phyloP scores from a whole-genome alignment of 306 rosid species.

The Casuarina glauca region DNA sequence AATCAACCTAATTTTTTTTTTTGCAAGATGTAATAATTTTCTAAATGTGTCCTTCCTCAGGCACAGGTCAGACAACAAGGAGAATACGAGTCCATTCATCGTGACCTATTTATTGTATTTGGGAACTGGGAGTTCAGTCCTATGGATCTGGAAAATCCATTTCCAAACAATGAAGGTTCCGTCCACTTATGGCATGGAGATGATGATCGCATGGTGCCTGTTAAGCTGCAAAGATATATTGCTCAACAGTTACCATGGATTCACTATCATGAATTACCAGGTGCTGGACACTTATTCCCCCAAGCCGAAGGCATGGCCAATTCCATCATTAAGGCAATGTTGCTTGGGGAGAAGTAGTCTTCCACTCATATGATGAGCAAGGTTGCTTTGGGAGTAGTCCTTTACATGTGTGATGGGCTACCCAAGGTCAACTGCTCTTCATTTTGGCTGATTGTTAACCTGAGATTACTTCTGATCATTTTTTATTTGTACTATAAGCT shows the following conservation, averaged over 20 bases:
- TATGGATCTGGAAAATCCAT: slow-evolving; percentile 69
- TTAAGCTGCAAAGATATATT: slow-evolving; percentile 53
- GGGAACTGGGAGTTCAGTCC: slow-evolving; percentile 89
- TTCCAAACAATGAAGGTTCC: slow-evolving; percentile 61
- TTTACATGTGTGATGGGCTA: slow-evolving; percentile 19
- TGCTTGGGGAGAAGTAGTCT: slow-evolving; percentile 36
- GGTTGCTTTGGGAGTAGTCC: slow-evolving; percentile 40
- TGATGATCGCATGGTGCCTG: slow-evolving; percentile 64
- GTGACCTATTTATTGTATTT: slow-evolving; percentile 60
- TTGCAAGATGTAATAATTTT: neutral
- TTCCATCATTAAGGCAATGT: slow-evolving; percentile 48
- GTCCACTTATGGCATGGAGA: slow-evolving; percentile 94
- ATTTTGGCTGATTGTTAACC: slow-evolving; percentile 16
- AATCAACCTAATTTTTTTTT: neutral
- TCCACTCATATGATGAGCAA: slow-evolving; percentile 13
- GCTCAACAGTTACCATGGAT: slow-evolving; percentile 75
- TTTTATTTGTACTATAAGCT: slow-evolving; percentile 19
- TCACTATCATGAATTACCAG: slow-evolving; percentile 74
- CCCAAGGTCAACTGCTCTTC: slow-evolving; percentile 17
- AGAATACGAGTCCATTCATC: slow-evolving; percentile 54
- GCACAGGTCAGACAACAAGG: slow-evolving; percentile 69
- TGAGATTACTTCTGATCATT: slow-evolving; percentile 22
- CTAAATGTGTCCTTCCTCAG: slow-evolving; percentile 41
- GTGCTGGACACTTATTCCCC: slow-evolving; percentile 70
- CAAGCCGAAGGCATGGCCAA: slow-evolving; percentile 50